These are phyloP conservation scores for Pichiaceae sp. DNA, from an alignment of 1,139 yeast species.

Conservation along the genomic window DNA sequence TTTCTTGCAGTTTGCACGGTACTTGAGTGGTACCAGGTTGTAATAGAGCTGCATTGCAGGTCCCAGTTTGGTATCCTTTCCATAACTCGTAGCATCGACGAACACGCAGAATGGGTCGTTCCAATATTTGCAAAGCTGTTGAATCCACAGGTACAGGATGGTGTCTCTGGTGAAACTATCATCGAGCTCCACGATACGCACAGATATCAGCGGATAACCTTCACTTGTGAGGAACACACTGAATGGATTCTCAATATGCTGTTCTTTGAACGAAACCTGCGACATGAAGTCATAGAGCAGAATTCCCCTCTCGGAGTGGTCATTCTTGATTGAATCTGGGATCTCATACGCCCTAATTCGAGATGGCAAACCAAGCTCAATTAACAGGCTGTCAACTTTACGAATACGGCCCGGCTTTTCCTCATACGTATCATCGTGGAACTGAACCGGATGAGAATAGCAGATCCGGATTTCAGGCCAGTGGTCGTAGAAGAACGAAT, in stretches of 20 bases:
- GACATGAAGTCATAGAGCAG: constrained; percentile 69
- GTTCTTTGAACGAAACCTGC: constrained; percentile 49
- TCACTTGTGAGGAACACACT: constrained; percentile 62
- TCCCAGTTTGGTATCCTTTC: constrained; percentile 19
- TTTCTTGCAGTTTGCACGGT: constrained; percentile 45
- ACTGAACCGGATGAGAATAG: constrained; percentile 9
- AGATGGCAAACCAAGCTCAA: constrained; percentile 34
- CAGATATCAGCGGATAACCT: constrained; percentile 62
- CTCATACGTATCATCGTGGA: constrained; percentile 14
- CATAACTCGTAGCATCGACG: constrained; percentile 62
- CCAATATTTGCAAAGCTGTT: constrained; percentile 69
- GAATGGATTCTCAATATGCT: constrained; percentile 39
- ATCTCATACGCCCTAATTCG: constrained; percentile 43
- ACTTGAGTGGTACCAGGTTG: constrained; percentile 37
- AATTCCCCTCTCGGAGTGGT: constrained; percentile 36
- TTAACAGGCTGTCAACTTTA: constrained; percentile 25
- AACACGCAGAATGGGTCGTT: constrained; percentile 55
- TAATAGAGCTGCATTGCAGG: constrained; percentile 27
- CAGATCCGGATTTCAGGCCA: constrained; percentile 43
- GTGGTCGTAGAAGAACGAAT: constrained; percentile 56
- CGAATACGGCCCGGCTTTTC: constrained; percentile 16
- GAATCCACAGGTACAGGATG: constrained; percentile 54
- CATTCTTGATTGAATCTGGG: constrained; percentile 40
- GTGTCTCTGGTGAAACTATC: constrained; percentile 36
- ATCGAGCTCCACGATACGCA: constrained; percentile 37